Base-by-base conservation (phyloP, 192 early-diverging fungal species). In the Gonapodya prolifera region DNA sequence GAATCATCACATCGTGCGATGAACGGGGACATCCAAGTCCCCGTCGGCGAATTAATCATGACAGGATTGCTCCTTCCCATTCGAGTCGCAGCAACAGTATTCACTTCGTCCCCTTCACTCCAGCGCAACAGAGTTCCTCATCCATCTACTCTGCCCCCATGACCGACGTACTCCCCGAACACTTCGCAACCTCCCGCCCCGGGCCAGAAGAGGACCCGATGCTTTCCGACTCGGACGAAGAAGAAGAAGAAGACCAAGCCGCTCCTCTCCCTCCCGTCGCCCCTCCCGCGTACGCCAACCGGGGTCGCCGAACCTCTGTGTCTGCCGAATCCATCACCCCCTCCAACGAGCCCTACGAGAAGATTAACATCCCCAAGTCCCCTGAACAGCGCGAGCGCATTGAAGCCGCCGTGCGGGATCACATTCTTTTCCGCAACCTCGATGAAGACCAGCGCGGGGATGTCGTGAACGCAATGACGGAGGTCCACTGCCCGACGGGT, bases 281-380 rank as follows among this genome's bases (percentile, higher is more conserved):
- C 31, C 75, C 75, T 30, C 87, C 90, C 70, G 79, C 87, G 34
- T 89, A 86, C 79, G 91, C 94, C 77, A 94, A 95, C 82, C 88
- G 94, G 16, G 94, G 92, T 2, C 92, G 96, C 31, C 93, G 97
- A 71, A 94, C 95, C 32, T 96, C 95, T 29, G 95, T 98, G 80
- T 92, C 90, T 34, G 96, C 97, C 30, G 96, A 99, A 84, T 96
- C 95, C 35, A 97, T 98, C 92, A 92, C 94, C 28, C 97, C 97
- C 17, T 81, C 83, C 0, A 88, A 89, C 35, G 91, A 92, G 78
- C 88, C 90, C 31, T 98, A 91, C 81, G 88, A 91, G 30, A 95
- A 95, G 80, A 88, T 91, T 69, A 88, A 94, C 78, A 91, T 97
- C 76, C 92, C 92, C 33, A 99, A 99, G 83, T 88, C 94, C 0